These are phyloP conservation scores for Stromatinia cepivora DNA, from an alignment of 2,329 filamentous ascomycete genomes.

Conservation along the genomic window DNA sequence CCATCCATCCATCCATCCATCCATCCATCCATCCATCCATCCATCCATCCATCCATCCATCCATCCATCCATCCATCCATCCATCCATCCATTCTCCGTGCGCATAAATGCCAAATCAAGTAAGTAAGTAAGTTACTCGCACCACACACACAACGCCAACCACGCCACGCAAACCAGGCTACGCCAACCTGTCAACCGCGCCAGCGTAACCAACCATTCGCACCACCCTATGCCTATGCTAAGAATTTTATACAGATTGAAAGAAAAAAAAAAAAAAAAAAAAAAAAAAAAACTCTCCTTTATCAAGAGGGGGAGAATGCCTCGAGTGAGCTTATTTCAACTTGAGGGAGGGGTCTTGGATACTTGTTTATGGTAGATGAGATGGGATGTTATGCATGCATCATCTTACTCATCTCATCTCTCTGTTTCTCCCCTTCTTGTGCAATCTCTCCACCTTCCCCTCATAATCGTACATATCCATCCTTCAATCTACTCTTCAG, in stretches of 20 bases:
- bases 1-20: background rate
- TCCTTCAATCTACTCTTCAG: background rate
- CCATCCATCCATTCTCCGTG: background rate
- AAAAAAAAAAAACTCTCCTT: background rate
- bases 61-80: background rate
- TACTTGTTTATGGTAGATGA: background rate
- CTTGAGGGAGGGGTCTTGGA: background rate
- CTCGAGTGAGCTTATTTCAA: background rate
- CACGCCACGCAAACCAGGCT: too few relatives aligned
- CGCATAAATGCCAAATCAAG: too few relatives aligned
- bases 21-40: background rate
- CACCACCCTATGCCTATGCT: background rate
- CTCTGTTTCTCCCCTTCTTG: background rate
- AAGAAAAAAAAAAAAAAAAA: background rate
- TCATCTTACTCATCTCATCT: background rate
- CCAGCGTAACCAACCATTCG: background rate
- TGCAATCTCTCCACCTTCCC: background rate
- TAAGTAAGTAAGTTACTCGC: too few relatives aligned
- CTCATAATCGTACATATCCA: conserved; percentile 14
- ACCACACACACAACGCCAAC: background rate
- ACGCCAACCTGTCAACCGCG: too few relatives aligned
- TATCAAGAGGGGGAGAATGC: background rate
- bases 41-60: background rate
- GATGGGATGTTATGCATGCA: background rate
- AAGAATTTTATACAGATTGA: background rate